phyloP scores from a whole-genome alignment of 176 grass and related monocot species.

The Zizania latifolia region DNA sequence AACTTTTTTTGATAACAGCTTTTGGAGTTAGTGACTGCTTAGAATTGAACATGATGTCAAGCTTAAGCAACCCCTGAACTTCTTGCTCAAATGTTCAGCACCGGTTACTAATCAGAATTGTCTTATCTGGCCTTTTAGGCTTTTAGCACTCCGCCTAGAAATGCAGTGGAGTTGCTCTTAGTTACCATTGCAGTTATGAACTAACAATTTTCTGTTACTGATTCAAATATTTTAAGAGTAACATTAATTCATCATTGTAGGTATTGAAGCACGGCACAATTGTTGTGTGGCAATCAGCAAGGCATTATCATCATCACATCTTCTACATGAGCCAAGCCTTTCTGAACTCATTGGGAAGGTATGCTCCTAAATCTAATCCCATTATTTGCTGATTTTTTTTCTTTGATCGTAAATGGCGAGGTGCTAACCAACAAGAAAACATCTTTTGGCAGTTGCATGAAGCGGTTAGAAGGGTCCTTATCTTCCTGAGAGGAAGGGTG shows the following conservation, averaged over 20 bases:
- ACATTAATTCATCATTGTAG: conserved; percentile 35
- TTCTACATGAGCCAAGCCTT: conserved; percentile 58
- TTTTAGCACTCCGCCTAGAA: too few species aligned
- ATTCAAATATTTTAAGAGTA: neutral
- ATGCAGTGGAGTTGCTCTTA: neutral
- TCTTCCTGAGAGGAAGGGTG: conserved; percentile 40
- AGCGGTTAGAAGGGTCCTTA: conserved; percentile 81
- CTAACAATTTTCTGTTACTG: neutral
- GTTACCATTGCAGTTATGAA: neutral
- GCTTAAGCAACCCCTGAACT: neutral
- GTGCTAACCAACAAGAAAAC: neutral
- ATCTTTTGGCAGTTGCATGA: conserved; percentile 61
- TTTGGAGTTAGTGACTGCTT: neutral
- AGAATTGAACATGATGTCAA: neutral
- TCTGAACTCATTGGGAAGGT: conserved; percentile 60
- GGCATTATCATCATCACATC: conserved; percentile 55
- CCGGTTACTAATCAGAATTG: neutral
- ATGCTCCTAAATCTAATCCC: conserved; percentile 1
- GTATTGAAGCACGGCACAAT: conserved; percentile 64
- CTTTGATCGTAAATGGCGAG: neutral
- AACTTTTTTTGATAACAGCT: neutral
- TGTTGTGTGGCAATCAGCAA: conserved; percentile 72
- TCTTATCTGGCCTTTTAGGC: too few species aligned
- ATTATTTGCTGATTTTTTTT: neutral
- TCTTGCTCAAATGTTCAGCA: neutral